Conservation (phyloP, 192 early-diverging fungal species). For the Podochytrium sp. region DNA sequence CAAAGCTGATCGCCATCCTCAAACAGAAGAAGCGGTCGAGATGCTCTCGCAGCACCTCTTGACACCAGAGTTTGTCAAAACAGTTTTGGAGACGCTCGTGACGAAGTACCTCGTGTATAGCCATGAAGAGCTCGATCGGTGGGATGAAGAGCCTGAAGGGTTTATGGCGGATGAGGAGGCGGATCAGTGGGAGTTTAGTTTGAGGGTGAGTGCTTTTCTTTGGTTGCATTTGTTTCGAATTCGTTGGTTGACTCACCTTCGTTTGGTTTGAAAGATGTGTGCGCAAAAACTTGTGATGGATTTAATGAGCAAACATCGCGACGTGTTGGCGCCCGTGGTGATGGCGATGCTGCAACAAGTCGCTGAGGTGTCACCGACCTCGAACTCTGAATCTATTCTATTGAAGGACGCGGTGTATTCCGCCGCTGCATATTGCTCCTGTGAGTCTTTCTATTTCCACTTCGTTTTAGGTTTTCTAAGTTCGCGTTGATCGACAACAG, state of each 20-base stretch:
- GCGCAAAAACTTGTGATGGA: slow-evolving; percentile 84
- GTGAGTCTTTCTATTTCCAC: not conserved
- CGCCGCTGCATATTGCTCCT: slow-evolving; percentile 78
- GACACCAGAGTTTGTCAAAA: slow-evolving; percentile 68
- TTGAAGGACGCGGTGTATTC: slow-evolving; percentile 81
- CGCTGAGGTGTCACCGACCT: slow-evolving; percentile 31
- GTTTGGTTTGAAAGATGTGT: slow-evolving; percentile 58
- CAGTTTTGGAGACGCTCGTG: slow-evolving; percentile 73
- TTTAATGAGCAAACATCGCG: slow-evolving; percentile 70
- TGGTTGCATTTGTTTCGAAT: not conserved
- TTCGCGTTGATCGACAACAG: not conserved
- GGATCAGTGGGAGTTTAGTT: slow-evolving; percentile 84
- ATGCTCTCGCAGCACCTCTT: slow-evolving; percentile 53
- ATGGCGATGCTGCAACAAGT: slow-evolving; percentile 63
- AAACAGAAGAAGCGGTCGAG: slow-evolving; percentile 3
- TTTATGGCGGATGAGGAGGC: slow-evolving; percentile 80
- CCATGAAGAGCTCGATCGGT: slow-evolving; percentile 70
- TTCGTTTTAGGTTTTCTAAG: not conserved
- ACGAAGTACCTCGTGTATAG: slow-evolving; percentile 73
- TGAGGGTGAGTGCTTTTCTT: slow-evolving; percentile 54
- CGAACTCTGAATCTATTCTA: slow-evolving; percentile 54
- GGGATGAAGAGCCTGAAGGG: slow-evolving; percentile 85
- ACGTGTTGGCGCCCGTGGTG: slow-evolving; percentile 62
- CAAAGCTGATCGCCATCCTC: slow-evolving; percentile 23
- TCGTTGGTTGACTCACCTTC: not conserved